Evolutionary conservation across 495 filamentous ascomycete genomes (phyloP).

Genomic region (Tuber umbilicatum): DNA sequence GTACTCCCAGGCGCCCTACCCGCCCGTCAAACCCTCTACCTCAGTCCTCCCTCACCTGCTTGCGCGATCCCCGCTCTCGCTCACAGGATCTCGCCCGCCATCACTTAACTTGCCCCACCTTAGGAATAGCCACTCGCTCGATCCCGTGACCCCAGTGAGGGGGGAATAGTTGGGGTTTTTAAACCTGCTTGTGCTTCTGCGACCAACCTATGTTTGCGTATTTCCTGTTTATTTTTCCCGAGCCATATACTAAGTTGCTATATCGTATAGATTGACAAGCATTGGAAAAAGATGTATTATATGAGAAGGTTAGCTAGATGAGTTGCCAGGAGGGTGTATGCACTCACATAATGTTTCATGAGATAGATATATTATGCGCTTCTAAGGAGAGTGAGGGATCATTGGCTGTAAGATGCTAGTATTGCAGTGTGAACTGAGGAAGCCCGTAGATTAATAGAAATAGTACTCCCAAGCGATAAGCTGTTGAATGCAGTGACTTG

Average conservation of each 20-base stretch:
- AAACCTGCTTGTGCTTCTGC: background rate
- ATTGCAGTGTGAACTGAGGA: background rate
- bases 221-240: background rate
- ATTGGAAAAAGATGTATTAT: background rate
- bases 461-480: background rate
- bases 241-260: background rate
- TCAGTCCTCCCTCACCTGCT: background rate
- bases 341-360: background rate
- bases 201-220: background rate
- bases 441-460: background rate
- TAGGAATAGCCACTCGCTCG: background rate
- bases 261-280: background rate
- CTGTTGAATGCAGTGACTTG: background rate
- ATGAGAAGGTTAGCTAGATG: background rate
- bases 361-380: background rate
- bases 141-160: background rate
- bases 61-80: background rate
- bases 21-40: background rate
- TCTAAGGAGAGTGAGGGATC: background rate
- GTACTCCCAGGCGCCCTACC: background rate
- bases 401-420: background rate
- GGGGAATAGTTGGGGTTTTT: background rate
- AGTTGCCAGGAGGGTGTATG: background rate
- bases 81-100: background rate
- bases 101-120: background rate